Base-by-base conservation (phyloP, 192 early-diverging fungal species). In the Coemansia sp. region DNA sequence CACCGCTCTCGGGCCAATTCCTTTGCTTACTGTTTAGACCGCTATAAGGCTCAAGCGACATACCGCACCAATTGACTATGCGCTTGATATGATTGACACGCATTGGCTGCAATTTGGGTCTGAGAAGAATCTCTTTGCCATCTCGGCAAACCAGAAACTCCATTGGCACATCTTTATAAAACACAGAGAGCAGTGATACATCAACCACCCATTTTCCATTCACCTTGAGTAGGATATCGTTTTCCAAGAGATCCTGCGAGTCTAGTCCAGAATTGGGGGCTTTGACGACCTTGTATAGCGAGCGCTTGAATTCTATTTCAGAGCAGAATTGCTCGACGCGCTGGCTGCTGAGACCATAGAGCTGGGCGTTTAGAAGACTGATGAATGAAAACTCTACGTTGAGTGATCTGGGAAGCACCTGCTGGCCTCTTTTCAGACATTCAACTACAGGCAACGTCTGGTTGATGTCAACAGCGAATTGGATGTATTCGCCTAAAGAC, bases 51-150 rank as follows among this genome's bases (percentile, higher is more conserved):
- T 43, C 36, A 9, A 58, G 40, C 15, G 38, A 40, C 38, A 48
- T 48, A 20, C 56, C 56, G 5, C 37, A 15, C 56, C 56, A 58
- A 13, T 38, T 5, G 4, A 49, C 56, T 23, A 58, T 23, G 5
- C 22, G 33, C 5, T 19, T 41, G 5, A 29, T 17, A 13, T 19
- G 18, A 9, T 41, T 36, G 26, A 17, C 19, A n/a, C 13, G 5
- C 18, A 38, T 17, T 19, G 9, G 13, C 10, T 26, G 13, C 15
- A 48, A 29, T 13, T 33, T 19, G 14, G 47, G 46, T 29, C n/a
- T 36, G 9, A 58, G 7, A 5, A 23, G 13, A 5, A 44, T 10
- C 14, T 46, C 38, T 13, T 30, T 26, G 14, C 48, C 39, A 6
- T 25, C 56, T 1, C 56, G 56, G 5, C 46, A 40, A 3, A 58